Evolutionary conservation across 139 green algal genomes (phyloP).

Genomic region (Trebouxia sp.): DNA sequence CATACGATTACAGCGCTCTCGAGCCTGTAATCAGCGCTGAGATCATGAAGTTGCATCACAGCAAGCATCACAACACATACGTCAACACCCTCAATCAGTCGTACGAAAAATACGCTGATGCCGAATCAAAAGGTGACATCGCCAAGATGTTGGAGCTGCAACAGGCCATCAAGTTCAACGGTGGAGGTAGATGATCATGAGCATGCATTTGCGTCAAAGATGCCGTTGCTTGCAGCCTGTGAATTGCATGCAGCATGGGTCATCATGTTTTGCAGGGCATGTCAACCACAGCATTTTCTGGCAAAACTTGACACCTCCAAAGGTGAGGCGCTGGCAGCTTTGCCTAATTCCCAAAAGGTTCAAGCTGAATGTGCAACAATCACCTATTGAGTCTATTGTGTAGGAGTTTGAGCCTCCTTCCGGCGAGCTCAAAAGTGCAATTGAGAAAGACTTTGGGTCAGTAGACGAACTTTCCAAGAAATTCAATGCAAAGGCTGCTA

Average conservation of each 20-base stretch:
- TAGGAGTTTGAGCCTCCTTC: slow-evolving; percentile 80
- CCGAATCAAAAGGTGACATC: slow-evolving; percentile 78
- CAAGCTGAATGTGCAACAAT: too few species aligned
- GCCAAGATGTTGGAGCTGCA: slow-evolving; percentile 83
- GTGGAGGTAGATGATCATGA: slow-evolving; percentile 72
- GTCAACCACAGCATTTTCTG: slow-evolving; percentile 98
- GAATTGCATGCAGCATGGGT: not conserved
- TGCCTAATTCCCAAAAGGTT: not conserved
- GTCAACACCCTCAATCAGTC: slow-evolving; percentile 87
- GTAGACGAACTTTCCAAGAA: slow-evolving; percentile 78
- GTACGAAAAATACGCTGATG: slow-evolving; percentile 73
- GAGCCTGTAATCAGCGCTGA: slow-evolving; percentile 88
- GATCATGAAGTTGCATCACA: slow-evolving; percentile 98
- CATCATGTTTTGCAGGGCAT: slow-evolving; percentile 70
- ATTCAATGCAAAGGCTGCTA: slow-evolving; percentile 81
- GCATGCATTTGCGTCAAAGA: not conserved
- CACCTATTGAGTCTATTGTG: too few species aligned
- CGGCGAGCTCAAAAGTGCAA: slow-evolving; percentile 73
- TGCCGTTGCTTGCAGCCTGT: not conserved
- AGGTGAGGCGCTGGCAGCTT: slow-evolving; percentile 47
- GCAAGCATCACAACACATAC: slow-evolving; percentile 93
- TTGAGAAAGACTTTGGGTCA: slow-evolving; percentile 89
- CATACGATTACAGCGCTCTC: slow-evolving; percentile 84
- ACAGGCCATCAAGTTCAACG: slow-evolving; percentile 94
- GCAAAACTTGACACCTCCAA: slow-evolving; percentile 85